A percentile compares a stretch with the other conserved stretches of the same genome.
Evolutionary conservation across 768 basidiomycete species (phyloP).

Genomic region (Lactifluus rugatus): DNA sequence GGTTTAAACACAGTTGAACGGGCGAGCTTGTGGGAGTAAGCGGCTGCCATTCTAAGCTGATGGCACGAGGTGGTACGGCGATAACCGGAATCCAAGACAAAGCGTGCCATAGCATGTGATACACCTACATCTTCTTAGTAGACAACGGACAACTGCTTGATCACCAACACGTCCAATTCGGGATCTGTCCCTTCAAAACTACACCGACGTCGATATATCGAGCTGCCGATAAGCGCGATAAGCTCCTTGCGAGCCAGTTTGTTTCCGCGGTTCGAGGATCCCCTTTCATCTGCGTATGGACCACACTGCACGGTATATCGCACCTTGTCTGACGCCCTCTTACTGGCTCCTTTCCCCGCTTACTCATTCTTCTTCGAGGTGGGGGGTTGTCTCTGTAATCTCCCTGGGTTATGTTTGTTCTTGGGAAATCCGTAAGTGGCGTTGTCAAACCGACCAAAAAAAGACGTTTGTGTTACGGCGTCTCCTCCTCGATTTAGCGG

Average conservation of each 20-base stretch:
- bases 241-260: background rate
- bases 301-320: too few species aligned
- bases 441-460: background rate
- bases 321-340: background rate
- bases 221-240: conserved; percentile 1
- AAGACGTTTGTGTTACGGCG: background rate
- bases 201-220: conserved; percentile 1
- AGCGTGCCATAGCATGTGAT: background rate
- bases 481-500: background rate
- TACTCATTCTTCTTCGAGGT: background rate
- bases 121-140: background rate
- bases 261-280: too few species aligned
- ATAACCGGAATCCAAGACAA: background rate
- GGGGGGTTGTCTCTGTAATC: background rate
- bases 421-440: conserved; percentile 1
- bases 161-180: background rate
- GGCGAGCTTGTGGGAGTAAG: background rate
- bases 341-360: background rate
- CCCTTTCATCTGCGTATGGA: too few species aligned
- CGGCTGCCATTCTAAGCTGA: background rate
- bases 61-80: conserved; percentile 7
- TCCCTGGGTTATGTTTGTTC: background rate
- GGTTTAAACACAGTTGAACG: background rate
- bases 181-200: background rate
- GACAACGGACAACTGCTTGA: background rate